phyloP scores from a whole-genome alignment of 23 red algal species.

The Gracilaria domingensis region DNA sequence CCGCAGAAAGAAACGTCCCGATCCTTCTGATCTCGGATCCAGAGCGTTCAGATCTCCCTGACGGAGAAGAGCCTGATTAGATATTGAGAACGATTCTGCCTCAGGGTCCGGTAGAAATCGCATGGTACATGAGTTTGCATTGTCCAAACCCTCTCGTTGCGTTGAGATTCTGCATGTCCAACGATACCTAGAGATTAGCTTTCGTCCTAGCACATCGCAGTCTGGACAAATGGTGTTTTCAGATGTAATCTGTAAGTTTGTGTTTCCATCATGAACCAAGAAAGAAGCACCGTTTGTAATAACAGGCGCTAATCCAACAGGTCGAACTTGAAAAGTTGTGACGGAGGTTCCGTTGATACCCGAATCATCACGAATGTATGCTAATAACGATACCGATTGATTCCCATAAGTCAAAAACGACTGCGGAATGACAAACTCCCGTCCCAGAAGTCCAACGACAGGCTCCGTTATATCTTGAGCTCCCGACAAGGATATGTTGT shows the following conservation, averaged over 20 bases:
- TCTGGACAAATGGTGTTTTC: conserved; percentile 66
- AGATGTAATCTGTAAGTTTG: conserved; percentile 46
- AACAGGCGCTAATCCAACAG: conserved; percentile 34
- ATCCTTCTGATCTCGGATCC: conserved; percentile 5
- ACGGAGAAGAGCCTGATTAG: conserved; percentile 4
- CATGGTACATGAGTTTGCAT: background rate
- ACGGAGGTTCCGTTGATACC: conserved; percentile 44
- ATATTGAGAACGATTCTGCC: conserved; percentile 29
- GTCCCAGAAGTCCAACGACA: conserved; percentile 49
- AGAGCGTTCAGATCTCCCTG: background rate
- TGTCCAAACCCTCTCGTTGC: background rate
- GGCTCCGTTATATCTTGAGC: conserved; percentile 2
- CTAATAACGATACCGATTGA: conserved; percentile 34
- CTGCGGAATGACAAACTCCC: conserved; percentile 72
- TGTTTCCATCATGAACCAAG: conserved; percentile 24
- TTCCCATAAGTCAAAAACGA: conserved; percentile 37
- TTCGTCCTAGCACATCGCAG: background rate
- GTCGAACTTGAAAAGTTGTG: conserved; percentile 30
- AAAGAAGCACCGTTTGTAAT: conserved; percentile 62
- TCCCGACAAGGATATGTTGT: background rate
- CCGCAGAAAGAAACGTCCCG: conserved; percentile 40
- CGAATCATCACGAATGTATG: conserved; percentile 52
- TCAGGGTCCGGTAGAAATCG: conserved; percentile 39
- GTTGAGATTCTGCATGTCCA: conserved; percentile 52
- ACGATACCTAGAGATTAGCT: background rate